Base-by-base conservation (phyloP, 148 eudicot genomes). In the Arctostaphylos glauca region DNA sequence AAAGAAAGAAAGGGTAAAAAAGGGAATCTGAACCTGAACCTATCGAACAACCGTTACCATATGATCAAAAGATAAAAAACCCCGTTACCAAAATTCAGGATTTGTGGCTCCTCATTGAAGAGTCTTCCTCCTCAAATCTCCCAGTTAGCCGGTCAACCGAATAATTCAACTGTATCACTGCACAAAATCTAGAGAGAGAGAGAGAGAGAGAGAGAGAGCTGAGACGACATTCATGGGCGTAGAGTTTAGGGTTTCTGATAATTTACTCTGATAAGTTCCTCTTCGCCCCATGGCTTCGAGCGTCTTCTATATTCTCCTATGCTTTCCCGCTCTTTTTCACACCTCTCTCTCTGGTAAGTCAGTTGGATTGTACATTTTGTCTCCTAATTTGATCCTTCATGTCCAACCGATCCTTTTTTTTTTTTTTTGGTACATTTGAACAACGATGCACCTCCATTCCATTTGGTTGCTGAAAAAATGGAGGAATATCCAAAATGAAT, bases 341-440 rank as follows among this genome's bases (percentile, higher is more conserved):
- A 66, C 81, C 79, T 87, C 88, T 79, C 84, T 87, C 72, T 82
- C 94, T 5, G 94, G 95, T 92, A 31, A 80, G 89, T 86, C 44
- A 18, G 2, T 67, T 64, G 16, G 10, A 38, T 80, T 79, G 15
- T 53, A 70, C 46, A 50, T 77, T 62, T 38, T 16, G 14, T 79
- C 47, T 74, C 3, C 47, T 80, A 50, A 18, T 59, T 78, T 56
- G 31, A 18, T 59, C 53, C 25, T 60, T 47, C 6, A 10, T 78
- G 9, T 47, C 38, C 38, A 31, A 31, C 38, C 38, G 38, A 31
- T 31, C 38, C 38, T 31, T 31, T 31, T 31, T 31, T 31, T 31
- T 31, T 31, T 31, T 31, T 31, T 31, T 31, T 31, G 0, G 38
- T 31, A 31, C 38, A 31, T 31, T 31, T 31, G 38, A 31, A 31